Evolutionary conservation across 768 basidiomycete species (phyloP).

Genomic region (Dictyophora rubrovolvata): DNA sequence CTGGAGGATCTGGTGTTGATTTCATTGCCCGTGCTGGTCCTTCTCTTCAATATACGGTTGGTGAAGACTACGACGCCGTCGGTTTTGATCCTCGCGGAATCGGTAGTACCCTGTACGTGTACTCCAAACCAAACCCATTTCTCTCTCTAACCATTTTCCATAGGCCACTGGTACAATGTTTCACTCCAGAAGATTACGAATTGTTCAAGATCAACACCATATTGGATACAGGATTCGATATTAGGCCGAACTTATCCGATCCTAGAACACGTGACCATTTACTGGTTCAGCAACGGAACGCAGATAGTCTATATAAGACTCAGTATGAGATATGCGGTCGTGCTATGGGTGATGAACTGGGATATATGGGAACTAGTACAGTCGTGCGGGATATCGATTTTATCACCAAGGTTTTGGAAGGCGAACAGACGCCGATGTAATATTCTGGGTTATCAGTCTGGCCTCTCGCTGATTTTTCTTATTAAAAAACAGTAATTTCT

Average conservation of each 20-base stretch:
- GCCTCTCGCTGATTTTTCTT: not conserved
- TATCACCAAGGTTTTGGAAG: conserved; percentile 11
- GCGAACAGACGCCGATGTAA: conserved; percentile 11
- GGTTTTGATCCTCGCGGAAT: conserved; percentile 14
- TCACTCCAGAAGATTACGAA: not conserved
- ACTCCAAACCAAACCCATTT: not conserved
- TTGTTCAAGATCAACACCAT: conserved; percentile 7
- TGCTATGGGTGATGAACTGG: conserved; percentile 5
- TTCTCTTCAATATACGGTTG: not conserved
- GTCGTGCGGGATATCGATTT: conserved; percentile 13
- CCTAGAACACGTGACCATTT: conserved; percentile 1
- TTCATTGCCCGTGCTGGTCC: not conserved
- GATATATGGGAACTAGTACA: conserved; percentile 13
- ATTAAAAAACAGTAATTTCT: conserved; percentile 10
- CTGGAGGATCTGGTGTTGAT: not conserved
- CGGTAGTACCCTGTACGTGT: conserved; percentile 6
- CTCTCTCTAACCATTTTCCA: not conserved
- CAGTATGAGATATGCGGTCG: conserved; percentile 9
- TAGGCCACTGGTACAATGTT: conserved; percentile 9
- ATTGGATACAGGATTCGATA: conserved; percentile 8
- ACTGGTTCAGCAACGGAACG: not conserved
- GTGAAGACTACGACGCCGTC: conserved; percentile 11
- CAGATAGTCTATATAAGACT: not conserved
- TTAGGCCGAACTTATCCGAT: conserved; percentile 1
- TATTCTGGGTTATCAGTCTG: not conserved